Percentiles rank a stretch among this genome's conserved stretches.
Evolutionary conservation across 1,284 basidiomycete species (phyloP).

Genomic region (Flammula alnicola): DNA sequence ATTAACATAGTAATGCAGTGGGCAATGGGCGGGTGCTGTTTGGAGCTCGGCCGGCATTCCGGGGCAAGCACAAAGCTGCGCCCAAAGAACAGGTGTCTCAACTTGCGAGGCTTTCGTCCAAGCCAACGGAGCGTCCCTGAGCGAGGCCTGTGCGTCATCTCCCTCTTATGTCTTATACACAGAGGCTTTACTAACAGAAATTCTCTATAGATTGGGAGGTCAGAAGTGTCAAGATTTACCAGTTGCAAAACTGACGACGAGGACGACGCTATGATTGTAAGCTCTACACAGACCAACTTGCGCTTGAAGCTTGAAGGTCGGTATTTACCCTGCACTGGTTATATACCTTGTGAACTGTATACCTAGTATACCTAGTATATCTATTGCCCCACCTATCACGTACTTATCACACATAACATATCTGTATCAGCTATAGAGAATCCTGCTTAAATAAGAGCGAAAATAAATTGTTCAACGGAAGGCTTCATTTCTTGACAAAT

Average conservation of each 20-base stretch:
- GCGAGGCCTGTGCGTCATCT: constrained; percentile 83
- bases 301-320: too few species aligned
- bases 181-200: constrained; percentile 6
- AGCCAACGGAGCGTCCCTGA: constrained; percentile 71
- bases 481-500: too few species aligned
- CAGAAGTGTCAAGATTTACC: constrained; percentile 69
- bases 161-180: constrained; percentile 12
- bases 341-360: too few species aligned
- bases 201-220: constrained; percentile 75
- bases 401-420: too few species aligned
- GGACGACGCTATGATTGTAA: too few species aligned
- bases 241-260: constrained; percentile 27
- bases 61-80: constrained; percentile 83
- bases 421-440: too few species aligned
- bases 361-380: too few species aligned
- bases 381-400: too few species aligned
- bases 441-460: too few species aligned
- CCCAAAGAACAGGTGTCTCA: constrained; percentile 77
- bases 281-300: too few species aligned
- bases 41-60: constrained; percentile 75
- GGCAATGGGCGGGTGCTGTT: constrained; percentile 86
- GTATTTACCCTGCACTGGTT: too few species aligned
- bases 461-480: too few species aligned
- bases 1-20: constrained; percentile 50
- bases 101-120: constrained; percentile 80